Percentiles rank a stretch among this genome's conserved stretches.
These are phyloP conservation scores for Schoenoplectus tabernaemontani DNA, from an alignment of 202 grass and related monocot species.

Conservation along the genomic window DNA sequence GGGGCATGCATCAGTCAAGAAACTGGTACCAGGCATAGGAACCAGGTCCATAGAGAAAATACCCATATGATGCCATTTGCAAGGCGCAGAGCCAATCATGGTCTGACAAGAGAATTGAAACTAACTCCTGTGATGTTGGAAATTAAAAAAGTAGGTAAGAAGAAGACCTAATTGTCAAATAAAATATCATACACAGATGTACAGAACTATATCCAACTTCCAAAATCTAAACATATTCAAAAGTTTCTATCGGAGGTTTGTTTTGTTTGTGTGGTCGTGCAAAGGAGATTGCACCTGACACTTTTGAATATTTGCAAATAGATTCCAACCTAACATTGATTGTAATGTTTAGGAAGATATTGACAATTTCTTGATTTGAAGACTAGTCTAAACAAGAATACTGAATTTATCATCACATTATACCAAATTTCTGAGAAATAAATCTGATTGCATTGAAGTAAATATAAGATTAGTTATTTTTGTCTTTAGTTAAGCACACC, in stretches of 20 bases:
- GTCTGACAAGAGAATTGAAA: conserved; percentile 41
- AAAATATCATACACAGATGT: neutral
- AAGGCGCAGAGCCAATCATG: conserved; percentile 74
- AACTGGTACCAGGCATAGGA: conserved; percentile 74
- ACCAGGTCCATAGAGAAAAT: conserved; percentile 88
- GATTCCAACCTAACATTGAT: neutral
- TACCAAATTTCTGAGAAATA: neutral
- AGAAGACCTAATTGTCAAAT: neutral
- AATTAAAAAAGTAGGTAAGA: neutral
- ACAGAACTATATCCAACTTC: neutral
- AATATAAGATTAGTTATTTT: neutral
- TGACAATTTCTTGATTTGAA: neutral
- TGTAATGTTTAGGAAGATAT: neutral
- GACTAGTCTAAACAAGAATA: neutral
- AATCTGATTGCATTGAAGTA: neutral
- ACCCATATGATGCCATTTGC: conserved; percentile 76
- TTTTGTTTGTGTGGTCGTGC: neutral
- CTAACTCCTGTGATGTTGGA: conserved; percentile 37
- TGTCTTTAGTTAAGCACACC: neutral
- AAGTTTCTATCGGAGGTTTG: neutral
- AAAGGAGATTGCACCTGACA: neutral
- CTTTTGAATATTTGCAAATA: neutral
- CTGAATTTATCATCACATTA: neutral
- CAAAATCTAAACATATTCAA: neutral
- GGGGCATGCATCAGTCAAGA: conserved; percentile 74